These are phyloP conservation scores for Pyricularia pennisetigena DNA, from an alignment of 2,329 filamentous ascomycete species.

Conservation along the genomic window DNA sequence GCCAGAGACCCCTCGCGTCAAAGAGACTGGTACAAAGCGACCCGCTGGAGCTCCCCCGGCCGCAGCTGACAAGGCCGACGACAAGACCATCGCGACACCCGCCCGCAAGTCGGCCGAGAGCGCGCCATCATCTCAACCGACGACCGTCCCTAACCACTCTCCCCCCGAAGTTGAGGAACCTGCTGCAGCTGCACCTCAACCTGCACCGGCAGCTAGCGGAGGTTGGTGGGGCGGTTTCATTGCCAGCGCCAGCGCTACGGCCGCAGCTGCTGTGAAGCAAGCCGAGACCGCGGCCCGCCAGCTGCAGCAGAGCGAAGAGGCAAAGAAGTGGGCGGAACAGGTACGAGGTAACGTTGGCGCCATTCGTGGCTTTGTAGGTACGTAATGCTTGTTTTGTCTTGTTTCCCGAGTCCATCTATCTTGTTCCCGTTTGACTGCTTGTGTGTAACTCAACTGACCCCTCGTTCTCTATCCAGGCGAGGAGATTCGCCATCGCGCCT, in stretches of 20 bases:
- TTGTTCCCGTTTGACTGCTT: not conserved
- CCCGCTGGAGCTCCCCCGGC: conserved; percentile 19
- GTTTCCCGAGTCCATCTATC: not conserved
- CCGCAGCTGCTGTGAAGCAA: conserved; percentile 79
- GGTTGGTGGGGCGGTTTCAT: conserved; percentile 87
- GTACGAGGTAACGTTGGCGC: conserved; percentile 60
- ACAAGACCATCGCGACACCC: conserved; percentile 43
- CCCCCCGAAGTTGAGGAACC: conserved; percentile 50
- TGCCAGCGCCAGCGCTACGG: conserved; percentile 54
- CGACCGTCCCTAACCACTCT: conserved; percentile 60
- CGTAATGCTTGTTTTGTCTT: not conserved
- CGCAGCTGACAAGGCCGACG: conserved; percentile 38
- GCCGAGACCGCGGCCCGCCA: conserved; percentile 90
- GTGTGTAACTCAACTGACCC: conserved; percentile 8
- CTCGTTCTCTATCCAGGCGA: conserved; percentile 50
- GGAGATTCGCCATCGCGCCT: conserved; percentile 73
- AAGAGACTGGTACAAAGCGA: conserved; percentile 35
- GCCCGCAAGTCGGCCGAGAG: conserved; percentile 71
- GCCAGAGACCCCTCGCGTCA: conserved; percentile 72
- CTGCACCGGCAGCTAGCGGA: conserved; percentile 39
- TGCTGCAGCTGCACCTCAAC: conserved; percentile 38
- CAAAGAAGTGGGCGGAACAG: conserved; percentile 91
- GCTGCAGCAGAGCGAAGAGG: conserved; percentile 93
- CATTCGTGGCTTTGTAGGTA: conserved; percentile 5
- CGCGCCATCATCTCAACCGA: conserved; percentile 58